phyloP scores from a whole-genome alignment of 1,284 basidiomycete genomes.

The Cutaneotrichosporon dermatis region DNA sequence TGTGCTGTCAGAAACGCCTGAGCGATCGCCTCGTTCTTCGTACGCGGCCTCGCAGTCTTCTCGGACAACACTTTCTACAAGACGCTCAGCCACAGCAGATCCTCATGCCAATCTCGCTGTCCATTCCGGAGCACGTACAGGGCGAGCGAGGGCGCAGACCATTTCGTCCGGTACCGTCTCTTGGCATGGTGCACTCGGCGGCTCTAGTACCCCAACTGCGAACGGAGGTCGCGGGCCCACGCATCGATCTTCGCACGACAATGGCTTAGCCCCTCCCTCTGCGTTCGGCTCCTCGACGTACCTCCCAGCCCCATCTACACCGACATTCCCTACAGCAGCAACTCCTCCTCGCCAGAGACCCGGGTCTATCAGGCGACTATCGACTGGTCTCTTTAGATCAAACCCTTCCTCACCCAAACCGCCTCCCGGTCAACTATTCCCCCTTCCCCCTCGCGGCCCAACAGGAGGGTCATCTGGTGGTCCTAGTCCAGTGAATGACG shows the following conservation, averaged over 20 bases:
- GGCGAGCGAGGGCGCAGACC: constrained; percentile 13
- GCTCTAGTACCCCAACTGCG: neutral
- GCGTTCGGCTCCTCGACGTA: constrained; percentile 1
- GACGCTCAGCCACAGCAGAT: constrained; percentile 8
- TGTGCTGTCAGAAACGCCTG: constrained; percentile 20
- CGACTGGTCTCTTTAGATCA: constrained; percentile 33
- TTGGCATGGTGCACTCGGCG: constrained; percentile 4
- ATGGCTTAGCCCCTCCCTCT: neutral
- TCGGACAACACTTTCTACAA: neutral
- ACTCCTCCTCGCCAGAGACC: constrained; percentile 40
- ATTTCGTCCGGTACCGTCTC: constrained; percentile 11
- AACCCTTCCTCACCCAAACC: constrained; percentile 31
- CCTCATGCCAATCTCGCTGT: constrained; percentile 1
- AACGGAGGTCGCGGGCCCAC: neutral
- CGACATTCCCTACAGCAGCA: constrained; percentile 19
- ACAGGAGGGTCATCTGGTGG: neutral
- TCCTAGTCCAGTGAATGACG: neutral
- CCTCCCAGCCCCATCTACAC: constrained; percentile 6
- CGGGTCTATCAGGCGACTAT: constrained; percentile 35
- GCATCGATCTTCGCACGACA: neutral
- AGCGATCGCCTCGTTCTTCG: constrained; percentile 33
- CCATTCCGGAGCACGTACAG: neutral
- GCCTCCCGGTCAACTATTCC: constrained; percentile 26
- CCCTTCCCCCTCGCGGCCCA: constrained; percentile 26
- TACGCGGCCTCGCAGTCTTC: constrained; percentile 22